Base-by-base conservation (phyloP, 805 yeast species). In the Maudiozyma barnettii region DNA sequence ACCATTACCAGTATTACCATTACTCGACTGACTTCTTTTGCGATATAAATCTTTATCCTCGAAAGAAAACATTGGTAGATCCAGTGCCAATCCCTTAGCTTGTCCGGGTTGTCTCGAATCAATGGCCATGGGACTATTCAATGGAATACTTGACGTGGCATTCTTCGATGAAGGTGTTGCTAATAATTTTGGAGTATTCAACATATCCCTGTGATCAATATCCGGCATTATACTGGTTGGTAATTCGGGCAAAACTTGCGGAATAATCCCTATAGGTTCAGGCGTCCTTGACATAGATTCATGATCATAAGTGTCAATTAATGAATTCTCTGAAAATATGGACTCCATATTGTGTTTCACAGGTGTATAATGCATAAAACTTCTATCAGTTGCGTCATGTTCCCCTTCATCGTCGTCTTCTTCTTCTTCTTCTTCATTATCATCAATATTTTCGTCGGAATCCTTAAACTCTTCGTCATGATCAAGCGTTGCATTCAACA, bases 401-500 rank as follows among this genome's bases (percentile, higher is more conserved):
- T 45, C 47, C 12, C 16, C 36, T 3, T 23, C n/a, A 21, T 36
- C 31, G 37, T 40, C 14, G 43, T 39, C 26, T 31, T 50, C 48
- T 40, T 49, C 49, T 2, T 14, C 13, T 8, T 16, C 8, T 14
- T 49, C 49, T 5, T 35, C 13, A 14, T 41, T 29, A 13, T n/a
- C 16, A 14, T n/a, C n/a, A n/a, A n/a, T n/a, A n/a, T 40, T 46
- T 14, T 39, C 16, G 5, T n/a, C 41, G 4, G 41, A 21, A 23
- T 23, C 30, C 22, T 22, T 39, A 22, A 49, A 44, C 20, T 54
- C 58, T 26, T 52, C 58, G 38, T 49, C 46, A 36, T 54, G 46
- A 14, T 53, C 52, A 30, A 58, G 45, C 2, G 63, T 58, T 13
- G 53, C 53, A 44, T 57, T 55, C 23, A 58, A 36, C 47, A 58